Evolutionary conservation across 331 rosid species (phyloP).

Genomic region (Erythrophleum ivorense): DNA sequence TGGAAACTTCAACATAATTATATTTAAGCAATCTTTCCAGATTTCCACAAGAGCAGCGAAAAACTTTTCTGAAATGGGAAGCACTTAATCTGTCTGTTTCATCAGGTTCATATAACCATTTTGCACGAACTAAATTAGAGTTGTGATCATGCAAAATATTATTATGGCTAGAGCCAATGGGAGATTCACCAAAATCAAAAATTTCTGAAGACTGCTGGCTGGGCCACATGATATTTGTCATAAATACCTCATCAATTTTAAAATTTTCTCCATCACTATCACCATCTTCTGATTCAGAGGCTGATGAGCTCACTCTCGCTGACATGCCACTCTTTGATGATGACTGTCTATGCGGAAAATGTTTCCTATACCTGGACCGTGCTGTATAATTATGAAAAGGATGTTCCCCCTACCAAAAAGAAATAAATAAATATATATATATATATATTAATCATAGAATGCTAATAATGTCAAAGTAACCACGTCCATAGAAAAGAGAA

Average conservation of each 20-base stretch:
- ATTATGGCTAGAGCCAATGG: constrained; percentile 36
- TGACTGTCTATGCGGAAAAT: constrained; percentile 44
- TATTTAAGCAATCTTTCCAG: constrained; percentile 62
- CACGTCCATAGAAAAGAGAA: constrained; percentile 26
- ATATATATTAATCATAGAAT: constrained; percentile 2
- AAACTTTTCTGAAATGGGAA: constrained; percentile 86
- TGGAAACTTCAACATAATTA: constrained; percentile 66
- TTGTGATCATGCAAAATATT: constrained; percentile 45
- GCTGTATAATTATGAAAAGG: constrained; percentile 94
- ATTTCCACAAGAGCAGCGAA: constrained; percentile 70
- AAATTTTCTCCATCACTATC: constrained; percentile 58
- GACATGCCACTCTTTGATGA: constrained; percentile 38
- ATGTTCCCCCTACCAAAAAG: constrained; percentile 70
- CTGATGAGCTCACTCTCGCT: constrained; percentile 34
- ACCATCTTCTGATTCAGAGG: constrained; percentile 52
- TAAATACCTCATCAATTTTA: constrained; percentile 23
- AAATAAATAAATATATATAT: too few relatives aligned
- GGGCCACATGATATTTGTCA: constrained; percentile 36
- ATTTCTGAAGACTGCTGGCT: constrained; percentile 40
- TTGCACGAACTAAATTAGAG: constrained; percentile 60
- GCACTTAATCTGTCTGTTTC: constrained; percentile 74
- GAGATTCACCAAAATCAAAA: constrained; percentile 37
- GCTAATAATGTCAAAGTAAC: constrained; percentile 20
- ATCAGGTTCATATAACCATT: constrained; percentile 86
- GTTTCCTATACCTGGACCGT: constrained; percentile 72